A percentile compares a stretch with the other conserved stretches of the same genome.
phyloP scores from a whole-genome alignment of 768 basidiomycete species.

The Clavaria fumosa region DNA sequence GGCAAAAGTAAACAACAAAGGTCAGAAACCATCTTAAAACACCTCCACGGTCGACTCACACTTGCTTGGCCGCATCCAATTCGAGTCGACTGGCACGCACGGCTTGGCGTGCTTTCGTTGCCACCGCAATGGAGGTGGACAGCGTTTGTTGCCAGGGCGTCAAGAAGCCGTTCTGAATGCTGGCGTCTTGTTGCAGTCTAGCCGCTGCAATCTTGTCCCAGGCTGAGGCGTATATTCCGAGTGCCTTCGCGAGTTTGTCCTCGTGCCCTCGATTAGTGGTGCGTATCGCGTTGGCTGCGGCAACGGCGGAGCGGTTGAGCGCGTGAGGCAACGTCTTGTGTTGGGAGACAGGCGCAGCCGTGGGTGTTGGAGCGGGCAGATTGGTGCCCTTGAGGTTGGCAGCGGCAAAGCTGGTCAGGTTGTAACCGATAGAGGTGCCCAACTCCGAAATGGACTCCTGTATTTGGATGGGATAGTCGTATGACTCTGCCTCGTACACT shows the following conservation, averaged over 20 bases:
- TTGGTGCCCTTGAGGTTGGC: constrained; percentile 81
- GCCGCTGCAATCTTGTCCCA: constrained; percentile 75
- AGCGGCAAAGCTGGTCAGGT: constrained; percentile 73
- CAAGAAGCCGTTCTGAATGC: constrained; percentile 52
- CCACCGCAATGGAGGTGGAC: constrained; percentile 68
- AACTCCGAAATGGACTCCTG: constrained; percentile 69
- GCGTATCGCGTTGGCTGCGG: constrained; percentile 36
- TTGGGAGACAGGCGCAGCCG: constrained; percentile 38
- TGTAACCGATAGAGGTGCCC: constrained; percentile 52
- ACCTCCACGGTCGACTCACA: constrained; percentile 29
- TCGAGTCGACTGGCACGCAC: constrained; percentile 70
- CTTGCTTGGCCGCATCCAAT: constrained; percentile 81
- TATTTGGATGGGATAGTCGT: constrained; percentile 83
- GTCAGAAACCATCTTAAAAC: constrained; percentile 2
- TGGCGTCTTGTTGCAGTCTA: constrained; percentile 63
- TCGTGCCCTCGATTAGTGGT: constrained; percentile 32
- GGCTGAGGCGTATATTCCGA: constrained; percentile 64
- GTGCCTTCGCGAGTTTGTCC: constrained; percentile 62
- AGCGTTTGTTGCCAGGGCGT: constrained; percentile 83
- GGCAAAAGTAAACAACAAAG: background rate
- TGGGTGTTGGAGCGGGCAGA: constrained; percentile 56
- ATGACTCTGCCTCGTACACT: constrained; percentile 78
- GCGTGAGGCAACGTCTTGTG: constrained; percentile 98
- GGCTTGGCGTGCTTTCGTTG: constrained; percentile 83
- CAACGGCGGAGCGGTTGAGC: constrained; percentile 63